Conservation (phyloP, 2,329 filamentous ascomycete species). For the Pseudogymnoascus sp. region DNA sequence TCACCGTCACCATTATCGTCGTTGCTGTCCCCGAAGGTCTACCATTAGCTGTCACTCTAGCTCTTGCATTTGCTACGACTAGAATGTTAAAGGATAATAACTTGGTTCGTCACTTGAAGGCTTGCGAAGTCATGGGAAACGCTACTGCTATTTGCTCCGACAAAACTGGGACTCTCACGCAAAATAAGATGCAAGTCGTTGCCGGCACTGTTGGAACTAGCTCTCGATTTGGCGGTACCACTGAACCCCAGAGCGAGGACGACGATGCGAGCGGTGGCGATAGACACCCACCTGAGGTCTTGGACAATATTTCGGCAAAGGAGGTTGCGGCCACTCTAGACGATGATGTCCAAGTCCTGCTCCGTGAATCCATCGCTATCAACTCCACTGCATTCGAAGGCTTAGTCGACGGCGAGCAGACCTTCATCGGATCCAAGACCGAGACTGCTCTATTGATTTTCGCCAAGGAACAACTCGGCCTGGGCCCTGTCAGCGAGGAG, state of each 20-base stretch:
- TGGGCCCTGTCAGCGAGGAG: slow-evolving; percentile 53
- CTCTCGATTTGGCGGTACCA: slow-evolving; percentile 41
- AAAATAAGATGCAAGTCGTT: slow-evolving; percentile 70
- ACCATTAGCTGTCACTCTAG: slow-evolving; percentile 59
- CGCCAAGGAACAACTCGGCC: slow-evolving; percentile 55
- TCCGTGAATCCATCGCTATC: slow-evolving; percentile 56
- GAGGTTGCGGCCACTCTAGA: slow-evolving; percentile 22
- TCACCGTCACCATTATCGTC: slow-evolving; percentile 58
- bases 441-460: slow-evolving; percentile 68
- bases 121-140: slow-evolving; percentile 66
- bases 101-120: slow-evolving; percentile 57
- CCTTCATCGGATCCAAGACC: slow-evolving; percentile 69
- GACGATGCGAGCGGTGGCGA: slow-evolving; percentile 19
- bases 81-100: slow-evolving; percentile 64
- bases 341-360: slow-evolving; percentile 29
- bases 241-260: slow-evolving; percentile 25
- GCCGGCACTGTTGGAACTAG: slow-evolving; percentile 58
- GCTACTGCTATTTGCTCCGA: slow-evolving; percentile 71
- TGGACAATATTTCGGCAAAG: slow-evolving; percentile 22
- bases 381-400: slow-evolving; percentile 65
- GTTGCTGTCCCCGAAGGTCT: slow-evolving; percentile 62
- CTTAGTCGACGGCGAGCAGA: slow-evolving; percentile 47
- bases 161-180: slow-evolving; percentile 67
- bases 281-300: not conserved
- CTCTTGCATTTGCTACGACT: slow-evolving; percentile 59